Conservation (phyloP, 805 yeast species). For the Maudiozyma bulderi region DNA sequence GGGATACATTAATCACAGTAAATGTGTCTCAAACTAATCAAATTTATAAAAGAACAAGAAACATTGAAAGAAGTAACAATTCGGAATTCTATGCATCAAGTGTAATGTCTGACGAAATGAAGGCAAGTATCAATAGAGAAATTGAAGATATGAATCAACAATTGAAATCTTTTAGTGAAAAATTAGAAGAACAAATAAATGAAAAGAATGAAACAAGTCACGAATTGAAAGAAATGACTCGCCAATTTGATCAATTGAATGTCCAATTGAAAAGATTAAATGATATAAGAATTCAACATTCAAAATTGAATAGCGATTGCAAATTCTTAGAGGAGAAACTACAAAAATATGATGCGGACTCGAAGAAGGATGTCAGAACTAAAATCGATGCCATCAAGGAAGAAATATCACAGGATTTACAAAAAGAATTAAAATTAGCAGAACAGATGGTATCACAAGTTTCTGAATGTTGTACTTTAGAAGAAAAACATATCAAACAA, state of each 20-base stretch:
- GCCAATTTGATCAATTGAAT: constrained; percentile 12
- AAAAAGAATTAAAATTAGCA: constrained; percentile 19
- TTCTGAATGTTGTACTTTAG: constrained; percentile 17
- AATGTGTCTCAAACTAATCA: constrained; percentile 55
- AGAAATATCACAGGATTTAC: constrained; percentile 16
- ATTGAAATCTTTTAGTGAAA: constrained; percentile 5
- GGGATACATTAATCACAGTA: constrained; percentile 42
- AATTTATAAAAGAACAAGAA: not conserved
- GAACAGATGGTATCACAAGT: constrained; percentile 15
- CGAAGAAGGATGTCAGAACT: constrained; percentile 34
- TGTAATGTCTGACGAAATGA: constrained; percentile 21
- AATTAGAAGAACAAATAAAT: constrained; percentile 8
- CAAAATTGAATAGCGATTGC: constrained; percentile 20
- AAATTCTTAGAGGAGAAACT: constrained; percentile 26
- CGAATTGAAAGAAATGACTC: constrained; percentile 4
- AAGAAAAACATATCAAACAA: constrained; percentile 19
- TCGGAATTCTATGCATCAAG: constrained; percentile 28
- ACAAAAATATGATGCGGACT: constrained; percentile 29
- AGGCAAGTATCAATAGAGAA: constrained; percentile 10
- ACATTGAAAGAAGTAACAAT: constrained; percentile 29
- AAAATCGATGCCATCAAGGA: constrained; percentile 31
- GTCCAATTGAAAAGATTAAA: constrained; percentile 10
- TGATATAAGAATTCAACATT: constrained; percentile 13
- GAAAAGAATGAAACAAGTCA: constrained; percentile 8
- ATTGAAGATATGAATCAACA: constrained; percentile 7